Evolutionary conservation across 2,329 filamentous ascomycete genomes (phyloP), one percentile per base, ranked within the genome.

Genomic region (Pseudogymnoascus destructans): DNA sequence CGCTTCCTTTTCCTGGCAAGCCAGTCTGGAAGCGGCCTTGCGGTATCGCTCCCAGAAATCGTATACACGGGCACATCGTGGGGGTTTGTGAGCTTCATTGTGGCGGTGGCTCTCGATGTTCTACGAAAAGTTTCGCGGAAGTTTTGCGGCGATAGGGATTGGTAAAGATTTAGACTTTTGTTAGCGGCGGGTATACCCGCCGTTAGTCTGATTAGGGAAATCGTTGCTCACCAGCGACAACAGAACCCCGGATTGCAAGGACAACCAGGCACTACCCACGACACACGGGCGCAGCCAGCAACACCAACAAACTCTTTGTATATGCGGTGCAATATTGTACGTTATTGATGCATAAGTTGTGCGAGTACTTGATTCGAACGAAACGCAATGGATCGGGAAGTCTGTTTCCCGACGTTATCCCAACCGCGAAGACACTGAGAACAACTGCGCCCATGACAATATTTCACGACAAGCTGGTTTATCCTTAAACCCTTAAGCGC

Each of bases 11-110:
- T 86, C 64, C 89, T 81, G 32, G 90, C 87, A 61, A 98, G 86
- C 91, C 93, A 98, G 73, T 98, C 93, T 61, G 93, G 93, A 27
- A 98, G 79, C 17, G 89, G 88, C 23, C 92, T 82, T 5, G 89
- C 87, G 15, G 89, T 92, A 33, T 89, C 89, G 32, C 89, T 89
- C 63, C 93, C 95, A 35, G 92, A 90, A 67, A 98, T 88, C 58
- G 93, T 97, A 70, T 98, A 98, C 1, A 96, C 91, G 59, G 88
- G 87, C 60, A 95, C 87, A 46, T 85, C 79, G 62, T 89, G 88
- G 63, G 88, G 84, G 66, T 89, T 89, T 25, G 86, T 85, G 70
- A 91, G 80, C 76, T 90, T 89, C 88, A 92, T 92, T 61, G 58
- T 69, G 63, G 55, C 54, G 25, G 54, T 56, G 30, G 54, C 30